phyloP scores from a whole-genome alignment of 306 rosid genomes.

The Dalbergia cultrata region DNA sequence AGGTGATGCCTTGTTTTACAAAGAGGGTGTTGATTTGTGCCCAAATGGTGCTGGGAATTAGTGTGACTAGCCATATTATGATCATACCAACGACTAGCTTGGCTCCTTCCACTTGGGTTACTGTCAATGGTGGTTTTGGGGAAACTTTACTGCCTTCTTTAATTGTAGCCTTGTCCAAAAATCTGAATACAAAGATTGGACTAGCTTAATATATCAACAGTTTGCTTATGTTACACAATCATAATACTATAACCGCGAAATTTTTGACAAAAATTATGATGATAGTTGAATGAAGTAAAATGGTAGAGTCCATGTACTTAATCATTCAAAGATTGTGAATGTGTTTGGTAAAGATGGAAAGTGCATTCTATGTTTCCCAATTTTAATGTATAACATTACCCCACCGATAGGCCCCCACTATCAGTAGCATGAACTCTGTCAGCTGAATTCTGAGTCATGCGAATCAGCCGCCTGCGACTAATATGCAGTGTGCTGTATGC shows the following conservation, averaged over 20 bases:
- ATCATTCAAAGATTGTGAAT: background rate
- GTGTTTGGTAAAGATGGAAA: slow-evolving; percentile 21
- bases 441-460: background rate
- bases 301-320: too few relatives aligned
- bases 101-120: slow-evolving; percentile 91
- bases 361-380: slow-evolving; percentile 35
- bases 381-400: slow-evolving; percentile 11
- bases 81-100: slow-evolving; percentile 80
- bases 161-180: slow-evolving; percentile 64
- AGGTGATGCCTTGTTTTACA: slow-evolving; percentile 93
- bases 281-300: too few relatives aligned
- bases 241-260: too few relatives aligned
- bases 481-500: background rate
- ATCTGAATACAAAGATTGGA: slow-evolving; percentile 45
- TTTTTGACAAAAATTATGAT: too few relatives aligned
- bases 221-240: too few relatives aligned
- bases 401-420: slow-evolving; percentile 24
- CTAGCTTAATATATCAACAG: background rate
- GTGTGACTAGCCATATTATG: slow-evolving; percentile 67
- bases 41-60: slow-evolving; percentile 84
- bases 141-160: slow-evolving; percentile 36
- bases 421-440: background rate
- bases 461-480: too few relatives aligned
- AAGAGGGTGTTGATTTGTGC: slow-evolving; percentile 86
- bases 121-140: slow-evolving; percentile 60